Evolutionary conservation across 192 early-diverging fungal species (phyloP).

Genomic region (Entomortierella beljakovae): DNA sequence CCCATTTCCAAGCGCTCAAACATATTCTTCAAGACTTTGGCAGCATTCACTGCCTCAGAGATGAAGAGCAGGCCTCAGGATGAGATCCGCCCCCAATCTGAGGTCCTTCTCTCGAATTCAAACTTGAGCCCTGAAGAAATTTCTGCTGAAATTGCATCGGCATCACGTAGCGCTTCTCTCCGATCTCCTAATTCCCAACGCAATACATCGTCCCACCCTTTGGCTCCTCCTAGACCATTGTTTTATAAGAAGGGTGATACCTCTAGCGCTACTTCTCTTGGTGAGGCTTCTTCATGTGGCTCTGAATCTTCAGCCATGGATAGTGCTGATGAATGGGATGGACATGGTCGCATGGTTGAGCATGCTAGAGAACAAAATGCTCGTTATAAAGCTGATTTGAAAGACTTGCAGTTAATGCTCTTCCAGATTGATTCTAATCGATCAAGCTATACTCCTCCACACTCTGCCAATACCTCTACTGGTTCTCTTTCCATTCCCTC

Average conservation of each 20-base stretch:
- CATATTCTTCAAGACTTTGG: constrained; percentile 27
- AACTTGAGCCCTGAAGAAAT: constrained; percentile 36
- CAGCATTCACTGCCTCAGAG: constrained; percentile 9
- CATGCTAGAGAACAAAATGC: constrained; percentile 36
- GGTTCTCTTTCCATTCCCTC: constrained; percentile 19
- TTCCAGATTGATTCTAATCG: constrained; percentile 8
- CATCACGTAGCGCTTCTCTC: constrained; percentile 32
- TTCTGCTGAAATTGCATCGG: constrained; percentile 15
- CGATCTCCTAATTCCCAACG: constrained; percentile 8
- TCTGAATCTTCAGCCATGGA: constrained; percentile 15
- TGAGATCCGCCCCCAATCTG: constrained; percentile 26
- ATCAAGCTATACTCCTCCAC: constrained; percentile 6
- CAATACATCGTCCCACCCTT: background rate
- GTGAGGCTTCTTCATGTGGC: constrained; percentile 33
- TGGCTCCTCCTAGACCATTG: constrained; percentile 41
- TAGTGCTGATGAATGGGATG: constrained; percentile 47
- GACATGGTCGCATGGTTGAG: constrained; percentile 15
- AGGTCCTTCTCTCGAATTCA: constrained; percentile 36
- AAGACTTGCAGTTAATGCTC: constrained; percentile 33
- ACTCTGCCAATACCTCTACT: constrained; percentile 45
- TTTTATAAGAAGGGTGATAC: constrained; percentile 30
- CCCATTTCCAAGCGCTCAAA: constrained; percentile 4
- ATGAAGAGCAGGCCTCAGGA: constrained; percentile 3
- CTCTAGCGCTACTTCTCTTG: constrained; percentile 29
- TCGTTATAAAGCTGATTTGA: constrained; percentile 35